Conservation (phyloP, 345 rosid species). For the Salix exigua region DNA sequence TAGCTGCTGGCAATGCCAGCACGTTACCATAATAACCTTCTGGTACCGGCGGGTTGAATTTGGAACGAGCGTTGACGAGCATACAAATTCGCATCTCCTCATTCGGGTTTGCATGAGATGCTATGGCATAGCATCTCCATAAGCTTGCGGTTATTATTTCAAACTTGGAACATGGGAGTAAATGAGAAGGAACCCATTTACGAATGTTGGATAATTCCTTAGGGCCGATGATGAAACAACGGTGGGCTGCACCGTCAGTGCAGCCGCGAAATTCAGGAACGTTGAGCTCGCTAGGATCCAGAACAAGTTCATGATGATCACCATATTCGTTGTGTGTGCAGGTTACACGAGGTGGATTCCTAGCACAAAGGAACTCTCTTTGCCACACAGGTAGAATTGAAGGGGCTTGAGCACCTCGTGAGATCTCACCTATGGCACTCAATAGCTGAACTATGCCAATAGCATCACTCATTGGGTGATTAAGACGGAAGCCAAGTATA, state of each 20-base stretch:
- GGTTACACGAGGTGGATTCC: constrained; percentile 7
- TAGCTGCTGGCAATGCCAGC: constrained; percentile 11
- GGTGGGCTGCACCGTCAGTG: constrained; percentile 1
- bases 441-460: constrained; percentile 11
- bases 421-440: constrained; percentile 16
- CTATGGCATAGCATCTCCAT: constrained; percentile 19
- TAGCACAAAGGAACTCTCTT: constrained; percentile 8
- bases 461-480: constrained; percentile 18
- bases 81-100: constrained; percentile 11
- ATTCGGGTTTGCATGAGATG: neutral
- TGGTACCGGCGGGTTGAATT: constrained; percentile 8
- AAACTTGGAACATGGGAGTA: neutral
- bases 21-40: constrained; percentile 20
- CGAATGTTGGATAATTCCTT: neutral
- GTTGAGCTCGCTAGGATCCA: neutral
- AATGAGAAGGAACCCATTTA: neutral
- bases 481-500: constrained; percentile 9
- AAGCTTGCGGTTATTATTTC: constrained; percentile 8
- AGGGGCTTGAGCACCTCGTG: constrained; percentile 4
- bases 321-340: neutral
- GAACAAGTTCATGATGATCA: neutral
- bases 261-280: neutral
- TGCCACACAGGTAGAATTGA: constrained; percentile 7
- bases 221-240: constrained; percentile 13
- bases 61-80: constrained; percentile 4